These are phyloP conservation scores for Cercospora zeae-maydis DNA, from an alignment of 2,329 filamentous ascomycete genomes.

Conservation along the genomic window DNA sequence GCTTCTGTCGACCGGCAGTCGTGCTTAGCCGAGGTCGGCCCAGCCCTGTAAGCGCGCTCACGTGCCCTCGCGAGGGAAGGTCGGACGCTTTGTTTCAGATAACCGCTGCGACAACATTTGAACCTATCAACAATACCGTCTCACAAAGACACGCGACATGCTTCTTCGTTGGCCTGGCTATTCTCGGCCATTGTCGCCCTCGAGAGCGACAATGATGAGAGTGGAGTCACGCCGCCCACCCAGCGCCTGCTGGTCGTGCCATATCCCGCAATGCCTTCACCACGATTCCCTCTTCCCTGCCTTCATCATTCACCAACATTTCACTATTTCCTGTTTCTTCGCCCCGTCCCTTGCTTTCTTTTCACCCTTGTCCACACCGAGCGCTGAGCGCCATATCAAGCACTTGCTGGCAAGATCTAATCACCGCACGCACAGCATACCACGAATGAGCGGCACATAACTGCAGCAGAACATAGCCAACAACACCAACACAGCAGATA, in stretches of 20 bases:
- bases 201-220: background rate
- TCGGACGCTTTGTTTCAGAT: slow-evolving; percentile 1
- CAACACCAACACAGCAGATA: background rate
- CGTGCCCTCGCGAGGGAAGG: background rate
- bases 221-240: background rate
- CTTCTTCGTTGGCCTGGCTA: slow-evolving; percentile 3
- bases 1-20: background rate
- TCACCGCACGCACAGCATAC: background rate
- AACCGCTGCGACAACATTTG: slow-evolving; percentile 10
- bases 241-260: background rate
- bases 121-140: background rate
- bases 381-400: slow-evolving; percentile 7
- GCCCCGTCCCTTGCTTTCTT: background rate
- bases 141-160: slow-evolving; percentile 4
- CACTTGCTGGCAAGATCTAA: slow-evolving; percentile 11
- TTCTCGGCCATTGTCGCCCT: slow-evolving; percentile 2
- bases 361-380: background rate
- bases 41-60: background rate
- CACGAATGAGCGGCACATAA: background rate
- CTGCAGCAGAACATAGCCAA: background rate
- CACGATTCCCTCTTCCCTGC: background rate
- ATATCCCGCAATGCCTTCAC: background rate
- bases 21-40: background rate
- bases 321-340: slow-evolving; percentile 2
- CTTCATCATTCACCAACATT: slow-evolving; percentile 9